Percentiles rank a stretch among this genome's conserved stretches.
Evolutionary conservation across 768 basidiomycete genomes (phyloP).

Genomic region (Rickenella mellea): DNA sequence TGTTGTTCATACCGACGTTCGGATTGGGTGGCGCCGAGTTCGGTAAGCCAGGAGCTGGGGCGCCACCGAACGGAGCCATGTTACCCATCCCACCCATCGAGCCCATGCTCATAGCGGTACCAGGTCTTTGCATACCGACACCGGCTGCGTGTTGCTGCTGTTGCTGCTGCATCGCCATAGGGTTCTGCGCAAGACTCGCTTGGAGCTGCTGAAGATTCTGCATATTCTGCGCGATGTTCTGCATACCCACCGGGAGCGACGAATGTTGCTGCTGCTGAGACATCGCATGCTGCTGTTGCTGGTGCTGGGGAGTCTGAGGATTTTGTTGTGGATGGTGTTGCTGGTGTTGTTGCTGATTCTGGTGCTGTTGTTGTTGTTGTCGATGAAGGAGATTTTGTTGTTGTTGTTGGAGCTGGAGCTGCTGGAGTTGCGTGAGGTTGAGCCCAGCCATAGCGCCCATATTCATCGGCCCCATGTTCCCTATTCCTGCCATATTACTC

Average conservation of each 20-base stretch:
- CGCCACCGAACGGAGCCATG: slow-evolving; percentile 11
- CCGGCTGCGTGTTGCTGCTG: slow-evolving; percentile 8
- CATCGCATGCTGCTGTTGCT: slow-evolving; percentile 8
- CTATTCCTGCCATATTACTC: slow-evolving; percentile 6
- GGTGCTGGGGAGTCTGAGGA: slow-evolving; percentile 1
- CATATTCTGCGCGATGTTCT: too few species aligned
- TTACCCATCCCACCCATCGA: slow-evolving; percentile 7
- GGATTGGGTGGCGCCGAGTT: background rate
- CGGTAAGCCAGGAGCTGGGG: slow-evolving; percentile 11
- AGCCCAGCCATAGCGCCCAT: too few species aligned
- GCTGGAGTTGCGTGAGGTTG: slow-evolving; percentile 8
- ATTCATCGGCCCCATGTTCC: too few species aligned
- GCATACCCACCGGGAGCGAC: background rate
- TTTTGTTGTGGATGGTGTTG: slow-evolving; percentile 7
- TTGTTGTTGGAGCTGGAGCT: slow-evolving; percentile 12
- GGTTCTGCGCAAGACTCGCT: slow-evolving; percentile 14
- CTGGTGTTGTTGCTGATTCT: slow-evolving; percentile 8
- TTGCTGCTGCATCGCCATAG: slow-evolving; percentile 3
- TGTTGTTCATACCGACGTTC: slow-evolving; percentile 3
- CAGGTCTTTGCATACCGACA: slow-evolving; percentile 3
- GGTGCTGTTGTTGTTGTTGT: slow-evolving; percentile 8
- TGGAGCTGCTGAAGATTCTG: slow-evolving; percentile 4
- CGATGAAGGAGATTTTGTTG: slow-evolving; percentile 7
- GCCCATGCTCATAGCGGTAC: slow-evolving; percentile 4
- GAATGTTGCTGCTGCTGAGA: slow-evolving; percentile 6